Evolutionary conservation across 208 protist genomes (phyloP).

Genomic region (Acanthamoeba polyphaga): DNA sequence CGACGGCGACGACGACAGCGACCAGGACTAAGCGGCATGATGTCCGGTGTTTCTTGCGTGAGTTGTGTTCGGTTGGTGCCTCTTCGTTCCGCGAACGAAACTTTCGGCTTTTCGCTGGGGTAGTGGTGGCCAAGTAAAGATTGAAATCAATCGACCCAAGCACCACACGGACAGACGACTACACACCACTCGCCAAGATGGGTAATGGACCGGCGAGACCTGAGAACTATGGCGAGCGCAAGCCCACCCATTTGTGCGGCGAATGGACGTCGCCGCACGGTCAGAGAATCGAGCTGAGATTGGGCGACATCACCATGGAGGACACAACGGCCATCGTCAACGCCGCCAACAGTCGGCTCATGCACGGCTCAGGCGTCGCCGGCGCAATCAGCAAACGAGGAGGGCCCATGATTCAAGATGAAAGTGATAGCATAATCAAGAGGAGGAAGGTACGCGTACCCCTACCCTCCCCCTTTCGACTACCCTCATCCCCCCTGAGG

Average conservation of each 20-base stretch:
- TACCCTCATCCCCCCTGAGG: neutral
- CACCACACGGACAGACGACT: too few relatives aligned
- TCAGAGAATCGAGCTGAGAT: conserved; percentile 42
- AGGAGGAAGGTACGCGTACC: neutral
- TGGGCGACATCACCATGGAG: conserved; percentile 69
- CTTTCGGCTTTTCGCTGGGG: too few relatives aligned
- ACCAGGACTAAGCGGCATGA: too few relatives aligned
- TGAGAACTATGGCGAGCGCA: conserved; percentile 51
- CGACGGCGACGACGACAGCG: too few relatives aligned
- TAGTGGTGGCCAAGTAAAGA: too few relatives aligned
- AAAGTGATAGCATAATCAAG: conserved; percentile 29
- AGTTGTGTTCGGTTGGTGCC: too few relatives aligned
- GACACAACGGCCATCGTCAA: conserved; percentile 67
- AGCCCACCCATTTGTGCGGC: neutral
- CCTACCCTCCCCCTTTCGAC: neutral
- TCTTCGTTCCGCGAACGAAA: too few relatives aligned
- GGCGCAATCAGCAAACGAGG: conserved; percentile 36
- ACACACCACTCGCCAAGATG: neutral
- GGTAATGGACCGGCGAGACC: conserved; percentile 46
- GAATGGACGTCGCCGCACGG: neutral
- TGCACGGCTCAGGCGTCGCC: conserved; percentile 49
- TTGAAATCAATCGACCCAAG: too few relatives aligned
- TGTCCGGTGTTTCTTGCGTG: too few relatives aligned
- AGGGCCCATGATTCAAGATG: conserved; percentile 23
- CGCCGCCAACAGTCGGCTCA: conserved; percentile 53